Conservation (phyloP, 495 filamentous ascomycete genomes). For the Acidiella bohemica region DNA sequence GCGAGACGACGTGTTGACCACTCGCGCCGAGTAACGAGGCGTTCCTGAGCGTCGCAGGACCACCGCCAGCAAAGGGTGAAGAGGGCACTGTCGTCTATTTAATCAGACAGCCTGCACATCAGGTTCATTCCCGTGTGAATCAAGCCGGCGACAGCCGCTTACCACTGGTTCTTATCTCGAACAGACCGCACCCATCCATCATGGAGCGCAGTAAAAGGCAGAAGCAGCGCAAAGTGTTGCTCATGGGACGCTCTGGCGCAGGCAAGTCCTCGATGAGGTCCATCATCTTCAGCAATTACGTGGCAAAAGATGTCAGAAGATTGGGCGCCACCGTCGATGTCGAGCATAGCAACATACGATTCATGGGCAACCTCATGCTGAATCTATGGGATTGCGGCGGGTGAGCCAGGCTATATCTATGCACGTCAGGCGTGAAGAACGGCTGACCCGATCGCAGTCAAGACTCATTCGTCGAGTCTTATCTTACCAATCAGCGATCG, state of each 20-base stretch:
- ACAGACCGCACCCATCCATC: background rate
- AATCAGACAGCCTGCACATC: too few relatives aligned
- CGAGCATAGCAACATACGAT: slow-evolving; percentile 93
- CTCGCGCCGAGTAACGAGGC: too few relatives aligned
- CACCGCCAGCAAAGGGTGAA: too few relatives aligned
- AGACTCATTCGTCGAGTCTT: slow-evolving; percentile 97
- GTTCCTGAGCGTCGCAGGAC: too few relatives aligned
- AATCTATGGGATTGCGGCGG: slow-evolving; percentile 98
- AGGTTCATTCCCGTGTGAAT: too few relatives aligned
- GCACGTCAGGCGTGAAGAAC: background rate
- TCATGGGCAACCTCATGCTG: slow-evolving; percentile 89
- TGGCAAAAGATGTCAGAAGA: slow-evolving; percentile 87
- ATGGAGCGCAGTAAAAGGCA: slow-evolving; percentile 31
- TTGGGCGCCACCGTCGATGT: slow-evolving; percentile 97
- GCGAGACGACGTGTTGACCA: too few relatives aligned
- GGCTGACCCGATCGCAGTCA: slow-evolving; percentile 43
- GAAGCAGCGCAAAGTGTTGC: slow-evolving; percentile 33
- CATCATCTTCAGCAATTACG: slow-evolving; percentile 97
- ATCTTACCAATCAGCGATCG: slow-evolving; percentile 79
- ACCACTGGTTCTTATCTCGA: too few relatives aligned
- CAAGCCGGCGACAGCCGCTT: too few relatives aligned
- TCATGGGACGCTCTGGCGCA: slow-evolving; percentile 85
- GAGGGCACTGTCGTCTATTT: too few relatives aligned
- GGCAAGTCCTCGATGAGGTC: slow-evolving; percentile 98
- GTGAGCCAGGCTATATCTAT: slow-evolving; percentile 31